Conservation (phyloP, 768 basidiomycete species). For the Agaricus subrufescens region DNA sequence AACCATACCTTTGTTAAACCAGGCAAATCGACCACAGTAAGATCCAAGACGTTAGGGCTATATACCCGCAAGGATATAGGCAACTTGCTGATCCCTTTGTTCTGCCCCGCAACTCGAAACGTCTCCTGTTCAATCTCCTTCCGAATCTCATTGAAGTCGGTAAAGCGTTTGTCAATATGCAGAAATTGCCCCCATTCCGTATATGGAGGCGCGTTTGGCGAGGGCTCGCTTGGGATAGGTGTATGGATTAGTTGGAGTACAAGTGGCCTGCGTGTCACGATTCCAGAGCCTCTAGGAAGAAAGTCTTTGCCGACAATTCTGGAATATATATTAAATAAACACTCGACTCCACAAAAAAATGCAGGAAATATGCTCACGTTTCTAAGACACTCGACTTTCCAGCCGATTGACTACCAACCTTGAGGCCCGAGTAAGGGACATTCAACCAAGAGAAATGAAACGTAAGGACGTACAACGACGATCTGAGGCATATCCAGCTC, state of each 20-base stretch:
- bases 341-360: neutral
- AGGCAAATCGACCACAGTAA: conserved; percentile 95
- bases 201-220: conserved; percentile 41
- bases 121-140: conserved; percentile 99
- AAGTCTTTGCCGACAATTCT: conserved; percentile 95
- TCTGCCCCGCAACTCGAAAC: conserved; percentile 94
- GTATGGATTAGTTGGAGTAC: conserved; percentile 95
- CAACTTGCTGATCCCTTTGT: conserved; percentile 95
- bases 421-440: conserved; percentile 10
- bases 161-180: conserved; percentile 93
- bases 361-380: conserved; percentile 56
- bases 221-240: conserved; percentile 50
- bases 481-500: conserved; percentile 93
- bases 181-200: conserved; percentile 97
- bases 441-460: neutral
- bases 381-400: conserved; percentile 96
- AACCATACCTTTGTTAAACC: conserved; percentile 86
- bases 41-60: conserved; percentile 91
- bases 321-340: neutral
- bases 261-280: conserved; percentile 93
- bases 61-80: conserved; percentile 95
- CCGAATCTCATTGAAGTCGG: conserved; percentile 92
- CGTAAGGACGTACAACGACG: conserved; percentile 61
- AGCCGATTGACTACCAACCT: conserved; percentile 96
- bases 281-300: conserved; percentile 85